These are phyloP conservation scores for Yamadazyma kanchanaburiensis DNA, from an alignment of 1,139 yeast genomes.

Conservation along the genomic window DNA sequence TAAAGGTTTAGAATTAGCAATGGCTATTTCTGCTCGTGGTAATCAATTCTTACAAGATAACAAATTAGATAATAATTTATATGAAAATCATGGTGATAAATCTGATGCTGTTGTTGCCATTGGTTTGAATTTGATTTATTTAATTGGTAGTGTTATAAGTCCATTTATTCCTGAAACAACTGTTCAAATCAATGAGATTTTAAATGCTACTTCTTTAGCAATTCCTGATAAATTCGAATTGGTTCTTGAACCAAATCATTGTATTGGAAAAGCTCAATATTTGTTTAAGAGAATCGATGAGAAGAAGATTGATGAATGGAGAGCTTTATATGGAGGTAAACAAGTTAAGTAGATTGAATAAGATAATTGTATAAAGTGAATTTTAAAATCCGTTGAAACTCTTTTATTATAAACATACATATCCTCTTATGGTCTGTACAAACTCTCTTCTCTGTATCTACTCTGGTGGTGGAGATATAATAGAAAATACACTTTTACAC, in stretches of 20 bases:
- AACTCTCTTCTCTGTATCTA: too few relatives aligned
- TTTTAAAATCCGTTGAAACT: too few relatives aligned
- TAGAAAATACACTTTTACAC: too few relatives aligned
- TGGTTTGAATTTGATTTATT: constrained; percentile 83
- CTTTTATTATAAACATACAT: too few relatives aligned
- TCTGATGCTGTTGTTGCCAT: constrained; percentile 93
- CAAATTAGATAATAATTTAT: constrained; percentile 85
- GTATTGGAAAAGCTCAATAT: constrained; percentile 88
- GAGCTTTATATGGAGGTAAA: constrained; percentile 77
- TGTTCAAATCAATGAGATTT: constrained; percentile 64
- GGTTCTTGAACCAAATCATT: constrained; percentile 74
- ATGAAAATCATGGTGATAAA: constrained; percentile 69
- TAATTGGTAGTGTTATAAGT: constrained; percentile 71
- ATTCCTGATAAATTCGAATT: constrained; percentile 76
- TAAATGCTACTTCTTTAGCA: constrained; percentile 75
- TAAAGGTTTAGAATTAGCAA: constrained; percentile 85
- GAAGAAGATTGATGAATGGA: constrained; percentile 84
- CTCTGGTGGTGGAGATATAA: too few relatives aligned
- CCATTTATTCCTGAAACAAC: constrained; percentile 93
- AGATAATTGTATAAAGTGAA: too few relatives aligned
- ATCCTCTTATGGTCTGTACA: too few relatives aligned
- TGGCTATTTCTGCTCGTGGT: constrained; percentile 91
- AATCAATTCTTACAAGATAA: constrained; percentile 93
- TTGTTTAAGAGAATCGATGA: constrained; percentile 91
- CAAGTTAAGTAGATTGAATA: too few relatives aligned